A percentile compares a stretch with the other conserved stretches of the same genome.
phyloP scores from a whole-genome alignment of 2,329 filamentous ascomycete genomes.

The Chaetomium sp. region DNA sequence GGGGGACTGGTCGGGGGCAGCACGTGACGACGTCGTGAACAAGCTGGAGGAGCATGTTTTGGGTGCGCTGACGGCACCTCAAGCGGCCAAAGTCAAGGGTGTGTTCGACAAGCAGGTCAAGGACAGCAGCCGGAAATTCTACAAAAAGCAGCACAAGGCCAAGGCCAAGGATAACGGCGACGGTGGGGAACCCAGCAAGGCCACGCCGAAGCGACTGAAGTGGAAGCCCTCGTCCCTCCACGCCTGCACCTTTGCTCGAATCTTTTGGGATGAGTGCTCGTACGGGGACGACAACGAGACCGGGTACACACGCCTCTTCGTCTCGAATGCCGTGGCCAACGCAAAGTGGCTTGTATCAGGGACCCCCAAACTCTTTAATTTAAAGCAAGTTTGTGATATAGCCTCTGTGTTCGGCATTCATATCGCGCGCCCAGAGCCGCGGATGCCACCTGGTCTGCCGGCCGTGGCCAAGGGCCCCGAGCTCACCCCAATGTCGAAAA shows the following conservation, averaged over 20 bases:
- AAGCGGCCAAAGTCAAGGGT: slow-evolving; percentile 5
- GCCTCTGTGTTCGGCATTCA: slow-evolving; percentile 34
- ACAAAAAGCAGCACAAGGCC: slow-evolving; percentile 1
- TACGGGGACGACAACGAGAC: slow-evolving; percentile 26
- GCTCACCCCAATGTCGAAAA: slow-evolving; percentile 25
- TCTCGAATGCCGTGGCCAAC: slow-evolving; percentile 27
- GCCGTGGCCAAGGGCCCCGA: slow-evolving; percentile 30
- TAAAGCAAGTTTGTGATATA: slow-evolving; percentile 32
- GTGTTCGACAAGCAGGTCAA: slow-evolving; percentile 9
- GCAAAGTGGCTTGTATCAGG: slow-evolving; percentile 40
- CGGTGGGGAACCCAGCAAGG: neutral
- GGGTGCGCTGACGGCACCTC: too few species aligned
- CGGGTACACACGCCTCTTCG: slow-evolving; percentile 27
- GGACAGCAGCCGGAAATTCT: slow-evolving; percentile 6
- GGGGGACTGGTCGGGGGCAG: too few species aligned
- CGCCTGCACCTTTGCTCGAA: slow-evolving; percentile 32
- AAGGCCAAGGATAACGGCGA: neutral
- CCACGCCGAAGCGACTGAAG: neutral
- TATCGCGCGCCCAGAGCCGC: slow-evolving; percentile 31
- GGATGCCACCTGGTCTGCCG: slow-evolving; percentile 31
- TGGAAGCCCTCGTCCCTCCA: slow-evolving; percentile 28
- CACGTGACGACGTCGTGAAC: neutral
- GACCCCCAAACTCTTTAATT: slow-evolving; percentile 33
- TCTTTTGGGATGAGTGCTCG: slow-evolving; percentile 40
- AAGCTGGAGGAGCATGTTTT: neutral